These are phyloP conservation scores for Marasmius fiardii DNA, from an alignment of 1,284 basidiomycete genomes.

Conservation along the genomic window DNA sequence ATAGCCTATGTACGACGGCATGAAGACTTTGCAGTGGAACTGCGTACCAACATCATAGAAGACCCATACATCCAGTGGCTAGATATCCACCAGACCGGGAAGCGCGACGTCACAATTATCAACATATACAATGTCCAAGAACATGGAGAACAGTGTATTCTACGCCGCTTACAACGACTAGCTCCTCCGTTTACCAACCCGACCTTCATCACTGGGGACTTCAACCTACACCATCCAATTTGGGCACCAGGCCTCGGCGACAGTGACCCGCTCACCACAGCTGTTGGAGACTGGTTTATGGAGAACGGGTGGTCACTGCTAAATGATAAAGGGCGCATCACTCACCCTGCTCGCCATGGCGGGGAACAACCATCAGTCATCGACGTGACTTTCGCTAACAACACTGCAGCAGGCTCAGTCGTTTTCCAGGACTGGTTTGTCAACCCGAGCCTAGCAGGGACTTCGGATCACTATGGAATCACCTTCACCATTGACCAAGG, in stretches of 20 bases:
- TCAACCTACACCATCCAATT: not conserved
- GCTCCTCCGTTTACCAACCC: not conserved
- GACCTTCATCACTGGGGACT: not conserved
- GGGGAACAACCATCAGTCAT: not conserved
- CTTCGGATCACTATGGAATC: constrained; percentile 3
- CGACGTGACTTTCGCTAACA: not conserved
- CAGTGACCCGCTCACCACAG: not conserved
- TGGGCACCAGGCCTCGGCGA: not conserved
- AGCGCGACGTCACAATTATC: not conserved
- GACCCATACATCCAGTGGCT: constrained; percentile 6
- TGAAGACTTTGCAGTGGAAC: not conserved
- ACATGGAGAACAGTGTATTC: not conserved
- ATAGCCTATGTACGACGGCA: not conserved
- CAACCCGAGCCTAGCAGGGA: not conserved
- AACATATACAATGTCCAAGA: constrained; percentile 7
- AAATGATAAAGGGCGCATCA: not conserved
- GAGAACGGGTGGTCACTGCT: not conserved
- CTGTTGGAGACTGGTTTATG: not conserved
- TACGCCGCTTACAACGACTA: not conserved
- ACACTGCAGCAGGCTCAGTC: not conserved
- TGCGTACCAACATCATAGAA: not conserved
- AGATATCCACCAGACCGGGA: not conserved
- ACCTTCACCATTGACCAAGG: not conserved
- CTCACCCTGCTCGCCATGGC: not conserved
- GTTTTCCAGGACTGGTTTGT: constrained; percentile 2